Percentiles rank a stretch among this genome's conserved stretches.
These are phyloP conservation scores for Rubroshorea leprosula DNA, from an alignment of 345 rosid species.

Conservation along the genomic window DNA sequence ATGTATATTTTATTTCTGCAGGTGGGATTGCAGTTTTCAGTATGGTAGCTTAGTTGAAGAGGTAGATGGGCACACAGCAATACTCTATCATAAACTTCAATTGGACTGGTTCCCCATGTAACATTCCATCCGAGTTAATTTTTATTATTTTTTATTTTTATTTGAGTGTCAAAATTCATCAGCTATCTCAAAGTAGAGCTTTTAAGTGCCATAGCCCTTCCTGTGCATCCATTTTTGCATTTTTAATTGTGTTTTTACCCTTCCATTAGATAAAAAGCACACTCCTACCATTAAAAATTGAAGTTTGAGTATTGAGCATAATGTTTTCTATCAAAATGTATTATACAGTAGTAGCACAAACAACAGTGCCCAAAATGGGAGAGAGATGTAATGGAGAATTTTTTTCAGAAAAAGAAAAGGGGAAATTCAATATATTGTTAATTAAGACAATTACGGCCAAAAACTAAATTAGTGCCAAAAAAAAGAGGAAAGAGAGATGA, in stretches of 20 bases:
- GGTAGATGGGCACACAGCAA: slow-evolving; percentile 99
- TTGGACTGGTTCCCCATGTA: slow-evolving; percentile 98
- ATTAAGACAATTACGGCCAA: no score
- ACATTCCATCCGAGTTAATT: slow-evolving; percentile 17
- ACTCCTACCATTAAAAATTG: neutral
- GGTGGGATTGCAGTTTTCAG: slow-evolving; percentile 99
- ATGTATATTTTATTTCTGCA: slow-evolving; percentile 29
- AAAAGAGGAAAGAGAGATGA: no score
- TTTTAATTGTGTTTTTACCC: no score
- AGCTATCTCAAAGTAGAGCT: neutral
- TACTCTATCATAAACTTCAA: slow-evolving; percentile 92
- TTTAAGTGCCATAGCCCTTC: neutral
- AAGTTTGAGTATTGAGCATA: neutral
- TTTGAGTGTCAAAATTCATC: neutral
- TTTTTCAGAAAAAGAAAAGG: no score
- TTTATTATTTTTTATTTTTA: slow-evolving; percentile 7
- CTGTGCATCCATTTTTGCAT: neutral
- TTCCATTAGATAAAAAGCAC: neutral
- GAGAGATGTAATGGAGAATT: neutral
- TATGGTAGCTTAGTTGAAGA: slow-evolving; percentile 96
- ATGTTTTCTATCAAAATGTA: neutral
- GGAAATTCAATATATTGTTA: no score
- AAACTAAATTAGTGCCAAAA: no score
- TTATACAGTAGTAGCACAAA: neutral
- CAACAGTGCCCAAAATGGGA: neutral